Percentiles rank a stretch among this genome's conserved stretches.
These are phyloP conservation scores for Globisporangium cystogenes DNA, from an alignment of 352 stramenopile species.

Conservation along the genomic window DNA sequence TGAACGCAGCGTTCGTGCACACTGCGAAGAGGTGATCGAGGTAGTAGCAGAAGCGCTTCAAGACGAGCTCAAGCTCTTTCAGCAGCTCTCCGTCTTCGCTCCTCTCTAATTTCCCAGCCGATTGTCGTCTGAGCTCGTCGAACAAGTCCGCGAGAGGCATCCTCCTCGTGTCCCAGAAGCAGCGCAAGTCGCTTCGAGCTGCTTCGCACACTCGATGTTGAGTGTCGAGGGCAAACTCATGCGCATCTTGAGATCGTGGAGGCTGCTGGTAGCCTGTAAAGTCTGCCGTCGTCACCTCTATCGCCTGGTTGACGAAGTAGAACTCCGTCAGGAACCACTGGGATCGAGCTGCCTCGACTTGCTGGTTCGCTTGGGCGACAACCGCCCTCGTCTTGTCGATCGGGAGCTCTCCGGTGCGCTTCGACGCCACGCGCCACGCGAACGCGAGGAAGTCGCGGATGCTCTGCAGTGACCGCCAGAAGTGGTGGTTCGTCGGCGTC, in stretches of 20 bases:
- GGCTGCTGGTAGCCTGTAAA: conserved; percentile 1
- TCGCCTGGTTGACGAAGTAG: conserved; percentile 29
- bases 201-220: too few relatives aligned
- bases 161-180: conserved; percentile 5
- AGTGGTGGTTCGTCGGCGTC: not conserved
- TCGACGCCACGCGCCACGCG: conserved; percentile 32
- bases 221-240: too few relatives aligned
- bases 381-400: not conserved
- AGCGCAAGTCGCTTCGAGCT: conserved; percentile 1
- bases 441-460: conserved; percentile 39
- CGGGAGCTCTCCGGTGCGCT: conserved; percentile 14
- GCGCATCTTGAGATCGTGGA: not conserved
- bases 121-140: not conserved
- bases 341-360: too few relatives aligned
- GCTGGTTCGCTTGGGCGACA: not conserved
- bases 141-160: conserved; percentile 1
- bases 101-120: too few relatives aligned
- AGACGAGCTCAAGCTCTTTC: conserved; percentile 26
- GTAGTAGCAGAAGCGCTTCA: conserved; percentile 34
- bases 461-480: conserved; percentile 18
- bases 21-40: conserved; percentile 38
- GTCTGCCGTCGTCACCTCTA: conserved; percentile 10
- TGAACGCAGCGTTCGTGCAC: conserved; percentile 25
- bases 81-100: conserved; percentile 1
- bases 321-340: conserved; percentile 39